phyloP scores from a whole-genome alignment of 495 filamentous ascomycete genomes.

The Beverwykella pulmonaria region DNA sequence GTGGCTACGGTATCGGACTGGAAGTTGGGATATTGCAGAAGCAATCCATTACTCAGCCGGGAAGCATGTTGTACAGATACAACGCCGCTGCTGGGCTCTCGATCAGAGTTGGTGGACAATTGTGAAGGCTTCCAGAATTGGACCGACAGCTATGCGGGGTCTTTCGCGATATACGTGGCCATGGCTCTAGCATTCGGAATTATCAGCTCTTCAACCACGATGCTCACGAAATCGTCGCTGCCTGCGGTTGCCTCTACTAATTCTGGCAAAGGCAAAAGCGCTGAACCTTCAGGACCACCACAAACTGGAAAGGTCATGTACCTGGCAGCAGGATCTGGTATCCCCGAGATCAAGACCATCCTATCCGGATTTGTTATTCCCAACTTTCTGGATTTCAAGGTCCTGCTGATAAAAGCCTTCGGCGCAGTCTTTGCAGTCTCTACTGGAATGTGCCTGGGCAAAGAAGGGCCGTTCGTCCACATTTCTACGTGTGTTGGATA shows the following conservation, averaged over 20 bases:
- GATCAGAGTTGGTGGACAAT: conserved; percentile 39
- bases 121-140: conserved; percentile 53
- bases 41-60: conserved; percentile 51
- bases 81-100: conserved; percentile 39
- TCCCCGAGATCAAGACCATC: conserved; percentile 64
- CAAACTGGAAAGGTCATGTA: conserved; percentile 56
- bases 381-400: conserved; percentile 57
- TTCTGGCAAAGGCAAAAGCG: conserved; percentile 36
- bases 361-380: conserved; percentile 63
- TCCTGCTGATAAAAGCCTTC: conserved; percentile 60
- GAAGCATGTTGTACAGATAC: conserved; percentile 53
- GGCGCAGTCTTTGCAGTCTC: conserved; percentile 60
- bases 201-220: conserved; percentile 54
- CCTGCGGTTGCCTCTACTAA: conserved; percentile 47
- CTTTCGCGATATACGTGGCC: conserved; percentile 55
- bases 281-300: conserved; percentile 22
- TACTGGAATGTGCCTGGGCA: conserved; percentile 61
- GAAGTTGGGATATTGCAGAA: conserved; percentile 57
- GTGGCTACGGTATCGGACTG: conserved; percentile 58
- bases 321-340: conserved; percentile 60
- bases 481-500: conserved; percentile 61
- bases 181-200: conserved; percentile 56
- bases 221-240: conserved; percentile 55
- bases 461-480: conserved; percentile 64
- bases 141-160: conserved; percentile 46